Evolutionary conservation across 495 filamentous ascomycete genomes (phyloP).

Genomic region (Hypoxylon lenormandii): DNA sequence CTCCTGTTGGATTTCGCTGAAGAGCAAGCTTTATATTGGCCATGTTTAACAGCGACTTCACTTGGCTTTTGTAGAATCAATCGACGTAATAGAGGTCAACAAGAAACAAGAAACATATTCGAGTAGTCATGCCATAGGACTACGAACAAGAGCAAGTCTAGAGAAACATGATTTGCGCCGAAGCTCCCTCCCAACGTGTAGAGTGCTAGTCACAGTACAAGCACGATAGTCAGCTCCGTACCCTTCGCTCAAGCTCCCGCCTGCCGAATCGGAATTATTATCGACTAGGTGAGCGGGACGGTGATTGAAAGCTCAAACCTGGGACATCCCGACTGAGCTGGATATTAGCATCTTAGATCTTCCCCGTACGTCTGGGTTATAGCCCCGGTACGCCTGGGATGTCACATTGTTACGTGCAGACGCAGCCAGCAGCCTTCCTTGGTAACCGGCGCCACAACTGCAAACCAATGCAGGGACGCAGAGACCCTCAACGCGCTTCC

Average conservation of each 20-base stretch:
- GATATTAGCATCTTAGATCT: conserved; percentile 45
- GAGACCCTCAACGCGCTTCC: conserved; percentile 33
- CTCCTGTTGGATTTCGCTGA: conserved; percentile 38
- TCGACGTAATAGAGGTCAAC: conserved; percentile 24
- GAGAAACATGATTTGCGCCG: conserved; percentile 29
- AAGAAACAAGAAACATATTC: conserved; percentile 15
- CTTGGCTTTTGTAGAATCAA: conserved; percentile 49
- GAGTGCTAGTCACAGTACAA: conserved; percentile 29
- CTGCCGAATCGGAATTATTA: conserved; percentile 52
- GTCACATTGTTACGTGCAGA: conserved; percentile 46
- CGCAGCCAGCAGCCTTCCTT: conserved; percentile 18
- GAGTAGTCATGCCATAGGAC: conserved; percentile 34
- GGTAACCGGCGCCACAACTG: conserved; percentile 46
- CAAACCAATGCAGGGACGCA: conserved; percentile 45
- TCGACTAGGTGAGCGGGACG: conserved; percentile 41
- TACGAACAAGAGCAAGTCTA: conserved; percentile 11
- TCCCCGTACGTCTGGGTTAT: conserved; percentile 30
- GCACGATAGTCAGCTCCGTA: conserved; percentile 36
- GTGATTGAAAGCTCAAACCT: conserved; percentile 51
- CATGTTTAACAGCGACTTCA: conserved; percentile 40
- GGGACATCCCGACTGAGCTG: conserved; percentile 52
- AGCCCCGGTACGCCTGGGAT: conserved; percentile 35
- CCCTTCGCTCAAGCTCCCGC: conserved; percentile 27
- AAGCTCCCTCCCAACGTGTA: conserved; percentile 27
- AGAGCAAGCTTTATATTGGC: conserved; percentile 40